Evolutionary conservation across 176 grass and related monocot species (phyloP), one percentile per base, ranked within the genome.

Genomic region (Ananas comosus): DNA sequence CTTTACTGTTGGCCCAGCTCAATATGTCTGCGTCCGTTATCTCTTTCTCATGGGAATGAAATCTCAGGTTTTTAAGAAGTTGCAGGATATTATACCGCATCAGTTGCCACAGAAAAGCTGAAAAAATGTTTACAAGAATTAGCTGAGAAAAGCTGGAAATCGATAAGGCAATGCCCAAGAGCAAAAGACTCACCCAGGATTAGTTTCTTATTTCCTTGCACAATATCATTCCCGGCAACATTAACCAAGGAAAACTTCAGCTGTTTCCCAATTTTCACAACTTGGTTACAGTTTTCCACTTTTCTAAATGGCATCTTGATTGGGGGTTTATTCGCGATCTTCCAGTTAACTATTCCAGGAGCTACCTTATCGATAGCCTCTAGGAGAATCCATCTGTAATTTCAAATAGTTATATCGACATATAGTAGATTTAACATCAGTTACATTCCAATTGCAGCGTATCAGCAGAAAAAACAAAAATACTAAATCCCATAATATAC

Each of bases 251-350:
- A 97, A 90, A 97, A 97, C 49, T 92, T 92, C 72, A 97, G 70
- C 80, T 90, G 88, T 76, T 90, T 97, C 52, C 89, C 94, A 14
- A 97, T 92, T 74, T 92, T 97, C 69, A 97, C 24, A 77, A 97
- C 89, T 86, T 97, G 94, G 74, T 97, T 97, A 70, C 94, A 97
- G 64, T 97, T 97, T 82, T 97, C 94, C 28, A 97, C 84, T 80
- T 92, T 97, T 78, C 77, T 92, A 75, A 97, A 92, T 78, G 86
- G 94, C 71, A 92, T 57, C 79, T 92, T 92, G 76, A 97, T 92
- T 79, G 89, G 94, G 12, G 94, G 94, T 8, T 82, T 82, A 76
- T 86, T 97, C 75, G 94, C 82, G 53, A 81, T 70, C 79, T 90
- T 97, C 94, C 94, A 97, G 76, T 87, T 88, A 68, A 97, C 94